A percentile compares a stretch with the other conserved stretches of the same genome.
Evolutionary conservation across 257 asterid genomes (phyloP).

Genomic region (Solanum etuberosum): DNA sequence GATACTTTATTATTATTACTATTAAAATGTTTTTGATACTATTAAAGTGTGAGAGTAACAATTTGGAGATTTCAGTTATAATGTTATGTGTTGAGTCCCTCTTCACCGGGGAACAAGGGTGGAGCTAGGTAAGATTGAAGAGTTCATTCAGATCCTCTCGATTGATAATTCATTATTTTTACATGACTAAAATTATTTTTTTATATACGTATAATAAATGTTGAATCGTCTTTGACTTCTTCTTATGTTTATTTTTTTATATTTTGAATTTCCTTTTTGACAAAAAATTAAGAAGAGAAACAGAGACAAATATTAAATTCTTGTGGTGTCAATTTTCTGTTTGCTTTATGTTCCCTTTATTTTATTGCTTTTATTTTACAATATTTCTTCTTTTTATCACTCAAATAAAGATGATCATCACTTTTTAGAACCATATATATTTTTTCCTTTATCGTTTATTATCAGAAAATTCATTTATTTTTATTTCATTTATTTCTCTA

Average conservation of each 20-base stretch:
- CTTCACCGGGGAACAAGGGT: background rate
- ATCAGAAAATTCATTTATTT: background rate
- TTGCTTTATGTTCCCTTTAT: background rate
- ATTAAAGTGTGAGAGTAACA: background rate
- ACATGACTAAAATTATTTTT: too few relatives aligned
- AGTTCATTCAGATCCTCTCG: accelerated
- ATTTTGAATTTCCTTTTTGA: background rate
- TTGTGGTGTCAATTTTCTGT: background rate
- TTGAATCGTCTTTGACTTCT: too few relatives aligned
- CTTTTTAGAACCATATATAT: background rate
- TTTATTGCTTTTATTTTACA: background rate
- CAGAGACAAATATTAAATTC: background rate
- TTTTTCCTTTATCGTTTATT: background rate
- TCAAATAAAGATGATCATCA: background rate
- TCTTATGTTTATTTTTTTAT: too few relatives aligned
- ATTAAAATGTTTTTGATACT: background rate
- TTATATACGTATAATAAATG: too few relatives aligned
- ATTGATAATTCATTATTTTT: background rate
- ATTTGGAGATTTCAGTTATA: background rate
- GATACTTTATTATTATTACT: background rate
- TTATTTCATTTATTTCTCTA: background rate
- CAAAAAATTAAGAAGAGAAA: background rate
- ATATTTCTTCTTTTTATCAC: background rate
- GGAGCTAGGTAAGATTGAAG: background rate
- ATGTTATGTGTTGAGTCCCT: background rate